These are phyloP conservation scores for Toxoplasma gondii DNA, from an alignment of 169 alveolate species.

Conservation along the genomic window DNA sequence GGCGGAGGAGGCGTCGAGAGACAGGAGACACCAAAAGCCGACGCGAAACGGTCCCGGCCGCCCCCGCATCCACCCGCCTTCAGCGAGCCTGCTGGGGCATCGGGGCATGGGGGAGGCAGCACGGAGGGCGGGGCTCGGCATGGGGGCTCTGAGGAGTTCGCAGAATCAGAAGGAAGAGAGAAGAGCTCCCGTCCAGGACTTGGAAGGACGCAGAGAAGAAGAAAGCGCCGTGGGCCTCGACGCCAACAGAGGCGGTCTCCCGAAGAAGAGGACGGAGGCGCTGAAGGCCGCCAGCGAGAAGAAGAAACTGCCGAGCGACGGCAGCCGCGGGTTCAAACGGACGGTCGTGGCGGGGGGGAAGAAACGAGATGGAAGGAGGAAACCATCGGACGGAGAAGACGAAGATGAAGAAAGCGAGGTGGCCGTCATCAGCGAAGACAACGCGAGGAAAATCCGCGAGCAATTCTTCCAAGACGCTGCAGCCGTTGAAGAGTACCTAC, in stretches of 20 bases:
- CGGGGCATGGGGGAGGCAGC: no score
- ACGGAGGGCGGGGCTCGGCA: neutral
- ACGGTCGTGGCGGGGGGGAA: neutral
- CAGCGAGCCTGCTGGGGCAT: neutral
- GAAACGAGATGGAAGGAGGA: neutral
- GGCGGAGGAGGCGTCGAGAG: neutral
- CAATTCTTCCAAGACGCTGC: neutral
- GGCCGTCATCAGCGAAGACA: neutral
- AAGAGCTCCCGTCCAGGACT: neutral
- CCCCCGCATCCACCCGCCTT: neutral
- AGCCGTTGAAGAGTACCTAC: conserved; percentile 5
- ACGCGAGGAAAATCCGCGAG: neutral
- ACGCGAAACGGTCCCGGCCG: neutral
- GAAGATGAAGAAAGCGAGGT: neutral
- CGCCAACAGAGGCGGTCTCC: neutral
- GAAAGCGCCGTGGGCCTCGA: neutral
- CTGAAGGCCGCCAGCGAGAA: neutral
- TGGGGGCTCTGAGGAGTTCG: neutral
- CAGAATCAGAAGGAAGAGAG: neutral
- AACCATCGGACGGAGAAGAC: neutral
- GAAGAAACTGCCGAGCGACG: neutral
- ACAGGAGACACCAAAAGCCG: neutral
- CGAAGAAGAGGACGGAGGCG: neutral
- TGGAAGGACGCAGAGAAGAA: neutral
- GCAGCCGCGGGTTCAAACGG: neutral